These are phyloP conservation scores for Phytophthora niederhauseri DNA, from an alignment of 352 stramenopile species.

Conservation along the genomic window DNA sequence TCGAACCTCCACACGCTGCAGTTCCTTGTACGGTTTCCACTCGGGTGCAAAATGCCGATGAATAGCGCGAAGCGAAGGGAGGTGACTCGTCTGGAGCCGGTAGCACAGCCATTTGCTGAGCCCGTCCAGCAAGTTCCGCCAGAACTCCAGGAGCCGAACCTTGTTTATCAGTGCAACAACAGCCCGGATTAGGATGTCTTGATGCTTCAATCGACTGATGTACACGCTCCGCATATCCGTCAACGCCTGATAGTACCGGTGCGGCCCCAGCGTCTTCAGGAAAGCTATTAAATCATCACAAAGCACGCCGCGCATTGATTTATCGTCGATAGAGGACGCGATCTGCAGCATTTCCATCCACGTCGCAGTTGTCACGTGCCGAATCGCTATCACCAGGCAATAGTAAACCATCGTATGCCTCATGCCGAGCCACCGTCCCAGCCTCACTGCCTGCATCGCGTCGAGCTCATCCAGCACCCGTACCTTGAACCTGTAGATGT, in stretches of 20 bases:
- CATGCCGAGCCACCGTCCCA: slow-evolving; percentile 56
- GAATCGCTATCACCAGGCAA: slow-evolving; percentile 43
- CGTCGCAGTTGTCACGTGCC: slow-evolving; percentile 33
- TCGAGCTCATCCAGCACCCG: slow-evolving; percentile 38
- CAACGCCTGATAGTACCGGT: slow-evolving; percentile 29
- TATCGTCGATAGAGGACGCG: slow-evolving; percentile 30
- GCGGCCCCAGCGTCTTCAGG: slow-evolving; percentile 26
- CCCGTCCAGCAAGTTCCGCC: slow-evolving; percentile 48
- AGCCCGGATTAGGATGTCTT: slow-evolving; percentile 37
- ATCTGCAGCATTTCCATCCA: slow-evolving; percentile 58
- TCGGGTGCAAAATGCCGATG: slow-evolving; percentile 51
- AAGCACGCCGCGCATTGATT: slow-evolving; percentile 29
- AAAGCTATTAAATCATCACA: slow-evolving; percentile 33
- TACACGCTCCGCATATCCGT: slow-evolving; percentile 19
- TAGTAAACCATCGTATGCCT: slow-evolving; percentile 45
- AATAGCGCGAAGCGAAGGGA: slow-evolving; percentile 50
- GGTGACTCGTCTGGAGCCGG: slow-evolving; percentile 26
- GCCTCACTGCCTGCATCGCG: slow-evolving; percentile 41
- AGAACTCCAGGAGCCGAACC: slow-evolving; percentile 49
- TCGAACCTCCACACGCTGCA: slow-evolving; percentile 24
- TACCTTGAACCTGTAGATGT: slow-evolving; percentile 53
- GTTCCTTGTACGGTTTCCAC: slow-evolving; percentile 42
- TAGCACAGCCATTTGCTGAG: slow-evolving; percentile 31
- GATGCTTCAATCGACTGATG: slow-evolving; percentile 30
- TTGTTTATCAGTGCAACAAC: slow-evolving; percentile 54